Evolutionary conservation across 148 eudicot genomes (phyloP).

Genomic region (Dianthus caryophyllus): DNA sequence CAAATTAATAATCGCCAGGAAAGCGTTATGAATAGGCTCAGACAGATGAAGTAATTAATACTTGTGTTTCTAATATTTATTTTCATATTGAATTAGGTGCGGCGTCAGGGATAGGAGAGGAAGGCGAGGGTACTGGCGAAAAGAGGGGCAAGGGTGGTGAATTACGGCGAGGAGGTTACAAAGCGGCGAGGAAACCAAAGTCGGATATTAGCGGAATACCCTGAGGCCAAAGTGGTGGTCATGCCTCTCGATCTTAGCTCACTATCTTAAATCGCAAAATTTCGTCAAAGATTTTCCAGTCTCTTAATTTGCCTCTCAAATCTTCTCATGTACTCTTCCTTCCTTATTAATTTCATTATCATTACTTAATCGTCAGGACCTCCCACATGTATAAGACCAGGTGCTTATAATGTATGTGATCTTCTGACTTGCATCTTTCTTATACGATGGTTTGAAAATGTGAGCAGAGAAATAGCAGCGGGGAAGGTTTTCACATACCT

Average conservation of each 20-base stretch:
- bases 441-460: no score
- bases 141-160: conserved; percentile 64
- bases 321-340: conserved; percentile 69
- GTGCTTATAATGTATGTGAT: neutral
- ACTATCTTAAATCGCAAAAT: conserved; percentile 50
- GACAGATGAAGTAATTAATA: no score
- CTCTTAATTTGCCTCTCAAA: conserved; percentile 76
- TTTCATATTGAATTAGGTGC: conserved; percentile 46
- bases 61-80: no score
- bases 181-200: conserved; percentile 65
- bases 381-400: no score
- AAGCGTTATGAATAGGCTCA: no score
- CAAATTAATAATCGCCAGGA: no score
- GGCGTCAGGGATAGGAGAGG: conserved; percentile 95
- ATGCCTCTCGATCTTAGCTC: conserved; percentile 93
- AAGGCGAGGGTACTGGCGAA: conserved; percentile 86
- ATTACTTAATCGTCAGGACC: no score
- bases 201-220: conserved; percentile 62
- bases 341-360: neutral
- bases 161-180: conserved; percentile 69
- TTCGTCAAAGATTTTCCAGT: conserved; percentile 59
- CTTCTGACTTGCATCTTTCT: no score
- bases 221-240: conserved; percentile 48
- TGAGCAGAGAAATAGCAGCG: conserved; percentile 98
- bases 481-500: conserved; percentile 75